These are phyloP conservation scores for Nakazawaea pomicola DNA, from an alignment of 805 yeast genomes.

Conservation along the genomic window DNA sequence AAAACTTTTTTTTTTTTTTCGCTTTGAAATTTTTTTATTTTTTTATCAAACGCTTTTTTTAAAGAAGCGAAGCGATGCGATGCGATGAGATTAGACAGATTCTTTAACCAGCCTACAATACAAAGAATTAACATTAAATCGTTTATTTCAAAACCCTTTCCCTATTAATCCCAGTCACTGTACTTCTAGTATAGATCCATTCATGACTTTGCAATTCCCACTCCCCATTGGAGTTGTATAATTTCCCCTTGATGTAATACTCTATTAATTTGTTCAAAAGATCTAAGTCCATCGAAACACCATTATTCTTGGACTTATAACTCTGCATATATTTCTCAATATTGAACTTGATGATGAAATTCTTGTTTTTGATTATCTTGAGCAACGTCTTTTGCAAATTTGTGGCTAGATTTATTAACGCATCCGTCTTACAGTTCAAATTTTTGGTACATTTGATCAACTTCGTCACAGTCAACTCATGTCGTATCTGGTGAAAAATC, in stretches of 20 bases:
- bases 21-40: too few relatives aligned
- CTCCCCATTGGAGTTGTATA: not conserved
- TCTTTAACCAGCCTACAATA: too few relatives aligned
- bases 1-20: not conserved
- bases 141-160: too few relatives aligned
- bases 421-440: conserved; percentile 7
- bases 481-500: conserved; percentile 9
- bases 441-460: conserved; percentile 6
- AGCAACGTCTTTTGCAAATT: not conserved
- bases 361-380: not conserved
- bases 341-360: conserved; percentile 1
- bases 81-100: too few relatives aligned
- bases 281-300: conserved; percentile 1
- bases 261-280: conserved; percentile 3
- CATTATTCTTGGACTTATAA: not conserved
- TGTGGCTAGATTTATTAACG: not conserved
- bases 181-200: conserved; percentile 25
- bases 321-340: not conserved
- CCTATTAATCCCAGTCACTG: too few relatives aligned
- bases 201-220: conserved; percentile 4
- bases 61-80: too few relatives aligned
- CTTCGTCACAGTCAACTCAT: not conserved
- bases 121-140: too few relatives aligned
- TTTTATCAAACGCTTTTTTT: too few relatives aligned
- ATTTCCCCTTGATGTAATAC: conserved; percentile 7